These are phyloP conservation scores for Plasmodium berghei DNA, from an alignment of 169 alveolate species.

Conservation along the genomic window DNA sequence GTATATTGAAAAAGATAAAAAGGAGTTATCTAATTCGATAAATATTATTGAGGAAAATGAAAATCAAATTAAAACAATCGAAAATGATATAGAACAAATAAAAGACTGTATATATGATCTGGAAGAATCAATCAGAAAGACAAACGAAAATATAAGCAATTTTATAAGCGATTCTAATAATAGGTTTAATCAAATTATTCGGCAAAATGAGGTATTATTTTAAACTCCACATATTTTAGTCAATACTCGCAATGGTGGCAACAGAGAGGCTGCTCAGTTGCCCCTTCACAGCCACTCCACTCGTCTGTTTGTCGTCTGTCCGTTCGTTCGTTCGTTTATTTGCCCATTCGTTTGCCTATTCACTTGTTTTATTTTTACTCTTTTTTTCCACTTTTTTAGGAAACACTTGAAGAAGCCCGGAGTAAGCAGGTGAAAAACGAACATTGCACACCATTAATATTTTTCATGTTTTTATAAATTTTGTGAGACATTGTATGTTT, in stretches of 20 bases:
- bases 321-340: background rate
- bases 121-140: constrained; percentile 14
- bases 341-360: background rate
- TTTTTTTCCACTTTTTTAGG: background rate
- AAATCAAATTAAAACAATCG: constrained; percentile 17
- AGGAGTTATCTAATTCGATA: constrained; percentile 41
- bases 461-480: too few relatives aligned
- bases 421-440: too few relatives aligned
- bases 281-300: background rate
- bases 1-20: constrained; percentile 53
- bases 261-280: background rate
- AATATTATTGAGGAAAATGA: constrained; percentile 43
- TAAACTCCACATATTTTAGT: background rate
- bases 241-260: background rate
- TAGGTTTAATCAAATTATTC: constrained; percentile 16
- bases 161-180: constrained; percentile 24
- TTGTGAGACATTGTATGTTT: too few relatives aligned
- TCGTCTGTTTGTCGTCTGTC: background rate
- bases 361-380: background rate
- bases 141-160: constrained; percentile 33
- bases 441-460: too few relatives aligned
- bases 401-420: too few relatives aligned
- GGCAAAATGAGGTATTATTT: constrained; percentile 35
- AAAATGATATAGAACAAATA: constrained; percentile 25
- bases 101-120: constrained; percentile 16